Base-by-base conservation (phyloP, 176 grass and related monocot genomes). In the Oryza rufipogon region DNA sequence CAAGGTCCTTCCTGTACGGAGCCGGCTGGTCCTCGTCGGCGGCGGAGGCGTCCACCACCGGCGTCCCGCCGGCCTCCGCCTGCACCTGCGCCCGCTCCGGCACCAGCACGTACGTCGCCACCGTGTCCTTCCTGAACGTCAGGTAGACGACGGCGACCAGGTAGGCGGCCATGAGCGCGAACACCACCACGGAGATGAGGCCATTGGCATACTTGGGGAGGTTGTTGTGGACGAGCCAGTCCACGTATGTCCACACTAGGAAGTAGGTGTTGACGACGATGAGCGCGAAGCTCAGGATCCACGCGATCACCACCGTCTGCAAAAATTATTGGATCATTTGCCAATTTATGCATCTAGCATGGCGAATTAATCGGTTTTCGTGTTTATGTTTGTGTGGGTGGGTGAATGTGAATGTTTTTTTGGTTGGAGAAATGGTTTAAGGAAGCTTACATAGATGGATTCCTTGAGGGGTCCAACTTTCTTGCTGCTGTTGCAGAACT, bases 231-330 rank as follows among this genome's bases (percentile, higher is more conserved):
- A 89, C 48, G 28, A 94, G 63, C 92, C 89, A 89, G 14, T 70
- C 76, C 7, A 91, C 80, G 66, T 88, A 94, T 4, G 76, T 75
- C 64, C 86, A 89, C 60, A 82, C 82, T 7, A 94, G 77, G 84
- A 94, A 94, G 82, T 94, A 91, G 45, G 85, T 85, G 80, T 94
- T 94, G 61, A 91, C 87, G 1, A 79, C 68, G 52, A 94, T 87
- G 30, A 94, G 70, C 2, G 80, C 39, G 2, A 71, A 11, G 16
- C 86, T 86, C 11, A 94, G 89, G n/a, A 81, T 47, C 89, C 84
- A 94, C 1, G 86, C 85, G 9, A 91, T 48, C 47, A 67, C 72
- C 34, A 91, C 82, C 2, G 79, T 84, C 89, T 92, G 84, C 83
- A 22, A 2, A 4, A 6, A 41, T 41, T 7, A 6, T 14, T 39